phyloP scores from a whole-genome alignment of 2,329 filamentous ascomycete species.

The Pseudocercospora cruenta region DNA sequence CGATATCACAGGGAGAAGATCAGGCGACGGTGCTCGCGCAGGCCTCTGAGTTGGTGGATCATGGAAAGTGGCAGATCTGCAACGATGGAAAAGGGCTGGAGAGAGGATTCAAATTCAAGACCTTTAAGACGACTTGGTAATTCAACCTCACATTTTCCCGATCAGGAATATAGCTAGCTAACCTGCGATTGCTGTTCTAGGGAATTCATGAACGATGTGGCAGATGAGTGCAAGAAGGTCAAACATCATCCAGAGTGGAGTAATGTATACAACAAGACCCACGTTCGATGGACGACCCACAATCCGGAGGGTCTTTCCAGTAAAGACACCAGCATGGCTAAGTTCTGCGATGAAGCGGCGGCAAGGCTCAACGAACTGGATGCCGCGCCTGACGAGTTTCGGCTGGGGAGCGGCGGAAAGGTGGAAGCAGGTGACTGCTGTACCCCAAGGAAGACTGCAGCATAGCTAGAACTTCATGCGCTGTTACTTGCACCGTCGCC shows the following conservation, averaged over 20 bases:
- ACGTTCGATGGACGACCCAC: conserved; percentile 76
- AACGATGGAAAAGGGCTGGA: conserved; percentile 40
- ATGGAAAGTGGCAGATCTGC: conserved; percentile 39
- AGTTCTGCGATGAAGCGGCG: conserved; percentile 59
- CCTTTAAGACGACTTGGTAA: conserved; percentile 43
- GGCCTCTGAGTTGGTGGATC: conserved; percentile 32
- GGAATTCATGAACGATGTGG: conserved; percentile 76
- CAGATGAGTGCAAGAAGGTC: conserved; percentile 67
- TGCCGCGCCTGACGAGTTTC: conserved; percentile 15
- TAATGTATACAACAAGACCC: conserved; percentile 73
- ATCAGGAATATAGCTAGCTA: not conserved
- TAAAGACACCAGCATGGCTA: conserved; percentile 66
- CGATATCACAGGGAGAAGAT: conserved; percentile 30
- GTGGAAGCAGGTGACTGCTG: conserved; percentile 26
- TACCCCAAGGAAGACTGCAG: conserved; percentile 17
- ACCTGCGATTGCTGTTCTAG: conserved; percentile 36
- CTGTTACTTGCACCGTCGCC: not conserved
- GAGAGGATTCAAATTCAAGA: conserved; percentile 43
- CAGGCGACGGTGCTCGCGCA: conserved; percentile 23
- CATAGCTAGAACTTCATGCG: not conserved
- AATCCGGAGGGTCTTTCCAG: conserved; percentile 65
- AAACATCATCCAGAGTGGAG: conserved; percentile 79
- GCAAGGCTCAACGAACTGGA: conserved; percentile 33
- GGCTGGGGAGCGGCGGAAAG: conserved; percentile 19
- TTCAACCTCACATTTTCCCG: not conserved